Base-by-base conservation (phyloP, 371 early-diverging fungal genomes). In the Lichtheimia ramosa region DNA sequence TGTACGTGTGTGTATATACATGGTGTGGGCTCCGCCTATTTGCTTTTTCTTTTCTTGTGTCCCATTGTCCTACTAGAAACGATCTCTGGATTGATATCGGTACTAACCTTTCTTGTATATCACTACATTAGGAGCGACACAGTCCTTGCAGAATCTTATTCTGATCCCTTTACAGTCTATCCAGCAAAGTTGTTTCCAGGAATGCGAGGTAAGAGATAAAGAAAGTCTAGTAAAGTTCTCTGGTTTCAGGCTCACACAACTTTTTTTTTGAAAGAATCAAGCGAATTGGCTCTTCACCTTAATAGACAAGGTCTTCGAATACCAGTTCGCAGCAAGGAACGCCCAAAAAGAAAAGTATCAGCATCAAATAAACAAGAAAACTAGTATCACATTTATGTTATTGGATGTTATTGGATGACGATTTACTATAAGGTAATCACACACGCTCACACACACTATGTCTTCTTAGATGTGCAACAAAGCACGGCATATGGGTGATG, bases 241-340 rank as follows among this genome's bases (percentile, higher is more conserved):
- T 24, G 14, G 28, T 34, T 34, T 10, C 34, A 34, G 34, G 34
- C 34, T 34, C 34, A 34, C 34, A 34, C 34, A 34, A 34, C 3
- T 2, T 52, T 46, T 20, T 55, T 2, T 52, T 46, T 20, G 49
- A 49, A 70, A 89, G 83, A 78, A 65, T 87, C 89, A 1, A 89
- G 87, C 5, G 71, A 70, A 20, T 63, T 90, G 0, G 85, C 89
- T 6, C 82, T 79, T 62, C 79, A 83, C 61, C 85, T 90, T 54
- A 85, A 85, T 6, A 74, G 71, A 42, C 88, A 89, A 70, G 88
- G 89, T 13, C 73, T 88, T 15, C 81, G 84, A 58, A 77, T 88
- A 53, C 84, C 88, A 12, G 82, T 91, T 23, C 79, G 88, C 6
- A 82, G 74, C 10, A 64, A 64, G 34, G 27, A 52, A 41, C 58